phyloP scores from a whole-genome alignment of 2,329 filamentous ascomycete genomes.

The Neofusicoccum laricinum region DNA sequence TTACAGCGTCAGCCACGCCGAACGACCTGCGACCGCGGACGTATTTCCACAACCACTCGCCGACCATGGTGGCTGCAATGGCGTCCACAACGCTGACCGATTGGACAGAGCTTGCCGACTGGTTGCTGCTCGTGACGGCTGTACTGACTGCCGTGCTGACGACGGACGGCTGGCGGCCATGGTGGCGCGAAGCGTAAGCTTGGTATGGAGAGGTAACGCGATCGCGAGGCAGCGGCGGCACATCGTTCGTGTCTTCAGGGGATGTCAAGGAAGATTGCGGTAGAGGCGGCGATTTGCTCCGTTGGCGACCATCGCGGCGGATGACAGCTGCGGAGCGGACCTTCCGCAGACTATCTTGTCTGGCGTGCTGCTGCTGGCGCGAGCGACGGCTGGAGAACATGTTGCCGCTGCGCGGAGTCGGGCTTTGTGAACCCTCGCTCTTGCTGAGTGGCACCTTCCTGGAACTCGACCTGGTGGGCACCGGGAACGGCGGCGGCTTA shows the following conservation, averaged over 20 bases:
- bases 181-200: conserved; percentile 36
- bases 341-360: conserved; percentile 70
- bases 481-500: conserved; percentile 76
- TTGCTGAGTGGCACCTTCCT: conserved; percentile 65
- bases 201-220: conserved; percentile 58
- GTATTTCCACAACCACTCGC: conserved; percentile 95
- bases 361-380: conserved; percentile 41
- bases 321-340: conserved; percentile 79
- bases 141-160: conserved; percentile 55
- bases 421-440: conserved; percentile 77
- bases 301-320: conserved; percentile 63
- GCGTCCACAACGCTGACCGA: conserved; percentile 86
- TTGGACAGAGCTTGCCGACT: conserved; percentile 55
- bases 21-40: conserved; percentile 87
- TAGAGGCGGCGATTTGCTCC: conserved; percentile 49
- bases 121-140: background rate
- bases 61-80: conserved; percentile 97
- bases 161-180: conserved; percentile 57
- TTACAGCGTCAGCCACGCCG: conserved; percentile 69
- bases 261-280: conserved; percentile 8
- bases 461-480: conserved; percentile 85
- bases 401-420: conserved; percentile 56
- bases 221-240: conserved; percentile 72
- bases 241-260: conserved; percentile 60
- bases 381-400: conserved; percentile 38